phyloP scores from a whole-genome alignment of 495 filamentous ascomycete species.

The Annulohypoxylon maeteangense region DNA sequence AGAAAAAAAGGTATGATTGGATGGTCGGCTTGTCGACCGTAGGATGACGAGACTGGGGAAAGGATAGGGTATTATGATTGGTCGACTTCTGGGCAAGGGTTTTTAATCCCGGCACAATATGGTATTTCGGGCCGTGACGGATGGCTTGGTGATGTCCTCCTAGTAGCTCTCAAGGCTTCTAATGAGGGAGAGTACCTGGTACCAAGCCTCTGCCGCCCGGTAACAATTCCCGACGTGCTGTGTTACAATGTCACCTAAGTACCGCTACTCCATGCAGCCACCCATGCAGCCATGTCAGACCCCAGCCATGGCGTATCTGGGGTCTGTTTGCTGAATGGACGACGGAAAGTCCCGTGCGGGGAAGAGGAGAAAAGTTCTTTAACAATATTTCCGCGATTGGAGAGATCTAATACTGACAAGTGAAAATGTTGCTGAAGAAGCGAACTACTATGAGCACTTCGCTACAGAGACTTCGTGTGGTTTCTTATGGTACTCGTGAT shows the following conservation, averaged over 20 bases:
- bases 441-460: conserved; percentile 12
- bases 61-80: conserved; percentile 20
- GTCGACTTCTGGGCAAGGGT: conserved; percentile 24
- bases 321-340: conserved; percentile 17
- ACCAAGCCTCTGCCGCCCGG: conserved; percentile 29
- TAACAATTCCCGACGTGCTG: conserved; percentile 42
- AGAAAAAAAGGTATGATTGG: conserved; percentile 16
- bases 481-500: conserved; percentile 10
- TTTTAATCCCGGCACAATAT: conserved; percentile 43
- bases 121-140: conserved; percentile 47
- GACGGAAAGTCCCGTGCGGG: conserved; percentile 35
- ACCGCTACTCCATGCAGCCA: conserved; percentile 23
- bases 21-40: conserved; percentile 35
- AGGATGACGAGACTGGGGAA: conserved; percentile 38
- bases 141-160: conserved; percentile 9
- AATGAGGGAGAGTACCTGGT: conserved; percentile 19
- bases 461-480: conserved; percentile 3
- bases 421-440: conserved; percentile 9
- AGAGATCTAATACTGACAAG: conserved; percentile 7
- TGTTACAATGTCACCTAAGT: conserved; percentile 41
- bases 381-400: conserved; percentile 22
- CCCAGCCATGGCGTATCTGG: conserved; percentile 31
- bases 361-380: conserved; percentile 21
- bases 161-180: background rate
- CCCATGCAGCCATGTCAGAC: conserved; percentile 23